Base-by-base conservation (phyloP, 352 stramenopile species). In the Plasmopara muralis region DNA sequence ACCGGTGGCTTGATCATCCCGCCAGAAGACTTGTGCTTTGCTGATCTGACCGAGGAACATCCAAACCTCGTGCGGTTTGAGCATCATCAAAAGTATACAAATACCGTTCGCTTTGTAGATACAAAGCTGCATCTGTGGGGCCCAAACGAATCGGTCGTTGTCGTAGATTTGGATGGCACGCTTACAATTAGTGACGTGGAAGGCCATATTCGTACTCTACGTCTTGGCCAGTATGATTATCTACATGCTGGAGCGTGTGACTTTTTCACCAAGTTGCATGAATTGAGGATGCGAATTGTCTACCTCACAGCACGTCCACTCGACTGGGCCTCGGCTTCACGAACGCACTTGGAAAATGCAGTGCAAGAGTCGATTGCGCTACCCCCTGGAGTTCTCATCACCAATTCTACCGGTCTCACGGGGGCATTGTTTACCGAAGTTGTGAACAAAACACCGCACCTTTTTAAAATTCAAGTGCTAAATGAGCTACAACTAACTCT, bases 121-220 rank as follows among this genome's bases (percentile, higher is more conserved):
- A 63, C 74, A 35, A 76, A 81, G 29, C 64, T 93, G 39, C 76
- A 89, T 61, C 46, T 92, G 0, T 92, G 82, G 82, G 72, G 73
- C 2, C 73, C 82, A 5, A 87, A 92, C 47, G 82, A 89, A 53
- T 87, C 77, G 13, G 71, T 83, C n/a, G 73, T 90, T 25, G 77
- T 93, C 13, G 80, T 78, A 10, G 82, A 93, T 50, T 69, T 93
- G 55, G 82, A 93, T 51, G 82, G 82, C 13, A 93, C 82, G 15
- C 70, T 93, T 38, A 93, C 82, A 0, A 87, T 89, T 48, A 93
- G 75, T 60, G 82, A 93, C 48, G 77, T 93, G 10, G 82, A 93
- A 55, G 82, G 82, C 41, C 82, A 93, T 61, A 93, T 93, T 55
- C 79, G 82, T 20, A 93, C 82, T 7, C 63, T 93, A 25, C 77